Evolutionary conservation across 2,329 filamentous ascomycete genomes (phyloP), one percentile per base, ranked within the genome.

Genomic region (Exophiala sideris): DNA sequence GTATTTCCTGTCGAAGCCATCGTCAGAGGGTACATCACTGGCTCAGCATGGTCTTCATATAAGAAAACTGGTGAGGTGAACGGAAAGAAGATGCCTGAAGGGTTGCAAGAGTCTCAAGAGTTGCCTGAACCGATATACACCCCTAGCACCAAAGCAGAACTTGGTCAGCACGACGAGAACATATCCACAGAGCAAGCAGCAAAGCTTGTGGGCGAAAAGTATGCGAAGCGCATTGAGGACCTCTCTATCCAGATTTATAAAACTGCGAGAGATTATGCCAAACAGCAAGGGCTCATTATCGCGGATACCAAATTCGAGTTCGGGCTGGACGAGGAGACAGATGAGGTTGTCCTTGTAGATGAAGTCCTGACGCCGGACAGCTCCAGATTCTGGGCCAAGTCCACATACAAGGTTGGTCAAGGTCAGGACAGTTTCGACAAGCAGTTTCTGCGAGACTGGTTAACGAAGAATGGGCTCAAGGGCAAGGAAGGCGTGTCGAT

Each of bases 351-450:
- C 34, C 76, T 92, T 48, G 83, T 91, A 3, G 90, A 95, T 67
- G 90, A 95, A 74, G 89, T 95, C 18, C 75, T 95, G 56, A 95
- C 90, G 6, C 90, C 91, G 2, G 87, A 90, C 69, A 87, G 82
- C 50, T 92, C 87, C 47, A 82, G 91, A 12, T 96, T 96, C 79
- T 97, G 92, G 91, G 85, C 85, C 1, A 82, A 80, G 59, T 84
- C 84, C 40, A 78, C 78, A 42, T 95, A 92, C 68, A 79, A 84
- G 67, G 72, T 88, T 14, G 91, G 91, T 1, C 79, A 78, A 58
- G 80, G 87, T 52, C 90, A 95, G 75, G 80, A 86, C 50, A 94
- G 88, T 72, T 94, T 92, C 63, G 91, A 96, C 69, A 96, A 96
- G 79, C 87, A 91, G 74, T 86, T 80, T 65, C 70, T 96, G 62